Evolutionary conservation across 2,329 filamentous ascomycete genomes (phyloP).

Genomic region (Scytalidium sp.): DNA sequence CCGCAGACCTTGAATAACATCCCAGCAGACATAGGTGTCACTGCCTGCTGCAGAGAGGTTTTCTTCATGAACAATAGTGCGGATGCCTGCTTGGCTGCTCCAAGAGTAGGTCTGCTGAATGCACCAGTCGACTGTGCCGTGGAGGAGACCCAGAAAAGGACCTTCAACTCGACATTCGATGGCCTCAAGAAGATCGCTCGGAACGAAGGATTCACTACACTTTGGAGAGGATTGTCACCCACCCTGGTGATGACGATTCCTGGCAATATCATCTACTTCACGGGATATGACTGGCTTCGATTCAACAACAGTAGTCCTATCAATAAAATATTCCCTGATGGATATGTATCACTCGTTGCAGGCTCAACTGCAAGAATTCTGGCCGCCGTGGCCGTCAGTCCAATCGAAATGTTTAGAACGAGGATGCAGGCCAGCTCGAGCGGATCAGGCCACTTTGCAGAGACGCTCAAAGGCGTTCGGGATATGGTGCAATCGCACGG

Average conservation of each 20-base stretch:
- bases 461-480: constrained; percentile 72
- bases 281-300: constrained; percentile 93
- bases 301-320: constrained; percentile 72
- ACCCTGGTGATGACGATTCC: constrained; percentile 93
- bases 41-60: constrained; percentile 92
- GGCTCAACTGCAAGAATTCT: constrained; percentile 75
- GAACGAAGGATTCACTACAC: constrained; percentile 80
- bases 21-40: constrained; percentile 83
- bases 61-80: constrained; percentile 91
- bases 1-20: constrained; percentile 58
- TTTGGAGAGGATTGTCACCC: constrained; percentile 93
- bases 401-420: constrained; percentile 92
- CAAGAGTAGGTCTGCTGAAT: constrained; percentile 20
- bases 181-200: constrained; percentile 91
- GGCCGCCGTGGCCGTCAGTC: constrained; percentile 79
- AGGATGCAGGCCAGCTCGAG: constrained; percentile 75
- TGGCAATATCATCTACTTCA: constrained; percentile 97
- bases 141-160: constrained; percentile 78
- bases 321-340: constrained; percentile 57
- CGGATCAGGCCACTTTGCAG: constrained; percentile 67
- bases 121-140: constrained; percentile 69
- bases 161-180: constrained; percentile 87
- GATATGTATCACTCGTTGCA: constrained; percentile 75
- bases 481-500: constrained; percentile 78
- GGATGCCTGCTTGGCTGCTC: constrained; percentile 46